Percentiles rank a stretch among this genome's conserved stretches.
phyloP scores from a whole-genome alignment of 371 early-diverging fungal genomes.

The Rhizopus delemar region DNA sequence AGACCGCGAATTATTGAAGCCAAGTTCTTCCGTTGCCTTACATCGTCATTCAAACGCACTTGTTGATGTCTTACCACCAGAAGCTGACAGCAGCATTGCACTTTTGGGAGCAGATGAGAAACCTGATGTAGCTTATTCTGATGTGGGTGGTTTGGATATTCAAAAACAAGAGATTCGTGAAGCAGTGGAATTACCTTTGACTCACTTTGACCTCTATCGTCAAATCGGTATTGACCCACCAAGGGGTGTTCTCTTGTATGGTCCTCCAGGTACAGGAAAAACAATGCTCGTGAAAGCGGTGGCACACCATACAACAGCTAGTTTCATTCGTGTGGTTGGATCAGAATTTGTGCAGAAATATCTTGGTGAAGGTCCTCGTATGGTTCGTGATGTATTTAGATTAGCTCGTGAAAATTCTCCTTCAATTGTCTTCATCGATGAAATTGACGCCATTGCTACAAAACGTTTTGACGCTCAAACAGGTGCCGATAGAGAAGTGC shows the following conservation, averaged over 20 bases:
- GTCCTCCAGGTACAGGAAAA: conserved; percentile 98
- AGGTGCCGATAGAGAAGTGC: conserved; percentile 99
- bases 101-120: conserved; percentile 94
- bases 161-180: conserved; percentile 99
- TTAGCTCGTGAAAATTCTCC: conserved; percentile 99
- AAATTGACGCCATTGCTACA: conserved; percentile 99
- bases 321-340: conserved; percentile 98
- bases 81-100: conserved; percentile 96
- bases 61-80: conserved; percentile 96
- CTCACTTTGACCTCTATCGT: conserved; percentile 98
- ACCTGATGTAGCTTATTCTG: conserved; percentile 96
- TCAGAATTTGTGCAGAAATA: conserved; percentile 99
- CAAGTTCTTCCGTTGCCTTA: conserved; percentile 96
- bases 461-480: conserved; percentile 99
- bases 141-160: conserved; percentile 99
- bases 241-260: conserved; percentile 97
- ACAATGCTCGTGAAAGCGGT: conserved; percentile 99
- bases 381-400: conserved; percentile 99
- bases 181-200: conserved; percentile 99
- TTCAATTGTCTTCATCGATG: conserved; percentile 99
- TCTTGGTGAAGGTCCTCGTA: conserved; percentile 99
- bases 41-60: conserved; percentile 99
- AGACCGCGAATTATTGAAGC: conserved; percentile 98
- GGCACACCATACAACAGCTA: conserved; percentile 98
- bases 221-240: conserved; percentile 99